Evolutionary conservation across 2,329 filamentous ascomycete species (phyloP).

Genomic region (Talaromyces albobiverticillius): DNA sequence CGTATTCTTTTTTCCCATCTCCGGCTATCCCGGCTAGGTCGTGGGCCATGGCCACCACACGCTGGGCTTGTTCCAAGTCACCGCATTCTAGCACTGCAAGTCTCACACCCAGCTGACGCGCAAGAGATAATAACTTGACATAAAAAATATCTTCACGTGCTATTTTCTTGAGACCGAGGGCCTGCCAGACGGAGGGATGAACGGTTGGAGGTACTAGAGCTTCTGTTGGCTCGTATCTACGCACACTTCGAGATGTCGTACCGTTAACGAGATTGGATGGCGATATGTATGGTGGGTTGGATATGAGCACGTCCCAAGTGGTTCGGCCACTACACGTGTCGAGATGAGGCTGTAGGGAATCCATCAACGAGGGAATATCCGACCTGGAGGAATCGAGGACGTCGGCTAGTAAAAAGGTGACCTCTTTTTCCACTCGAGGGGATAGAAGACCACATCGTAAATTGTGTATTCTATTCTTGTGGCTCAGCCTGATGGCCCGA

Average conservation of each 20-base stretch:
- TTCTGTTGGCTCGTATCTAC: slow-evolving; percentile 73
- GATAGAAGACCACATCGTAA: slow-evolving; percentile 26
- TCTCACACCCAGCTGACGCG: slow-evolving; percentile 21
- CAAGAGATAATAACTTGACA: slow-evolving; percentile 27
- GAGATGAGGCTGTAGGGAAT: background rate
- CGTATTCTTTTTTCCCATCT: background rate
- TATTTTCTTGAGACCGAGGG: background rate
- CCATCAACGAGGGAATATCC: slow-evolving; percentile 14
- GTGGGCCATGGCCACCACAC: slow-evolving; percentile 22
- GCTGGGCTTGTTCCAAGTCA: slow-evolving; percentile 29
- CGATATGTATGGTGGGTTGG: slow-evolving; percentile 92
- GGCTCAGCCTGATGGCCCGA: slow-evolving; percentile 63
- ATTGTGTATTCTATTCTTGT: slow-evolving; percentile 61
- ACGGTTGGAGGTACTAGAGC: slow-evolving; percentile 66
- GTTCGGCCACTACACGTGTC: background rate
- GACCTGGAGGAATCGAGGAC: slow-evolving; percentile 26
- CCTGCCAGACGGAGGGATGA: background rate
- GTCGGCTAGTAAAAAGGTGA: slow-evolving; percentile 50
- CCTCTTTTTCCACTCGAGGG: slow-evolving; percentile 25
- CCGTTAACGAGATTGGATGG: slow-evolving; percentile 54
- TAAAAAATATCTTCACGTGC: slow-evolving; percentile 36
- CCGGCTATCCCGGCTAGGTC: background rate
- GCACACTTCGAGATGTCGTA: slow-evolving; percentile 69
- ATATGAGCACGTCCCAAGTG: slow-evolving; percentile 66
- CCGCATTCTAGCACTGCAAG: slow-evolving; percentile 38